Evolutionary conservation across 148 eudicot genomes (phyloP).

Genomic region (Camellia lanceoleosa): DNA sequence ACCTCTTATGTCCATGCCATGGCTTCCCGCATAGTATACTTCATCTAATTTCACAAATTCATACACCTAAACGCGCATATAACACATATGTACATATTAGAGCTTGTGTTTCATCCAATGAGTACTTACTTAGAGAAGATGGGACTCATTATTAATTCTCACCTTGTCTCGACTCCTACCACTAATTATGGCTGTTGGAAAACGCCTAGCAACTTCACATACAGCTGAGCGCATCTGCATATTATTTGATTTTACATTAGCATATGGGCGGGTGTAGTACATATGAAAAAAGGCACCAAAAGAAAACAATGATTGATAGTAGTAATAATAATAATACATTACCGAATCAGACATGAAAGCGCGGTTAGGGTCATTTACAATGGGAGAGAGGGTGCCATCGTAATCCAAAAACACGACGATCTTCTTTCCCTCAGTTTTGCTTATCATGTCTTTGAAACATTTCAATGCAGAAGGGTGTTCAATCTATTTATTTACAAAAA

Average conservation of each 20-base stretch:
- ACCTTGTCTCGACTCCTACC: constrained; percentile 92
- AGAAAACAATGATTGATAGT: not conserved
- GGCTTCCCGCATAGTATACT: constrained; percentile 88
- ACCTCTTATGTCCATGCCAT: constrained; percentile 91
- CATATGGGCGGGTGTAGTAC: not conserved
- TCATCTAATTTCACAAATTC: constrained; percentile 73
- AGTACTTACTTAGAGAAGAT: not conserved
- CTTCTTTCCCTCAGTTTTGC: constrained; percentile 48
- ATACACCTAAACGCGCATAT: constrained; percentile 45
- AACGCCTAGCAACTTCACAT: constrained; percentile 53
- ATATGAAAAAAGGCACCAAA: not conserved
- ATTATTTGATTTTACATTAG: not conserved
- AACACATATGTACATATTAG: not conserved
- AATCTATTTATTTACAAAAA: constrained; percentile 33
- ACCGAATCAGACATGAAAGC: constrained; percentile 91
- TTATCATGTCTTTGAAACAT: constrained; percentile 53
- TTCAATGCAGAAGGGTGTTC: constrained; percentile 77
- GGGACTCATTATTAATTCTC: not conserved
- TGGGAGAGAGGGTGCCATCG: constrained; percentile 91
- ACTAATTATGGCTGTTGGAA: constrained; percentile 87
- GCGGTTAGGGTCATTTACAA: constrained; percentile 71
- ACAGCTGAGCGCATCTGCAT: constrained; percentile 83
- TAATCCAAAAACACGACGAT: constrained; percentile 82
- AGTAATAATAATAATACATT: not conserved
- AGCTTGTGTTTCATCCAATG: not conserved